Conservation (phyloP, 352 stramenopile genomes). For the Phytophthora pisi region DNA sequence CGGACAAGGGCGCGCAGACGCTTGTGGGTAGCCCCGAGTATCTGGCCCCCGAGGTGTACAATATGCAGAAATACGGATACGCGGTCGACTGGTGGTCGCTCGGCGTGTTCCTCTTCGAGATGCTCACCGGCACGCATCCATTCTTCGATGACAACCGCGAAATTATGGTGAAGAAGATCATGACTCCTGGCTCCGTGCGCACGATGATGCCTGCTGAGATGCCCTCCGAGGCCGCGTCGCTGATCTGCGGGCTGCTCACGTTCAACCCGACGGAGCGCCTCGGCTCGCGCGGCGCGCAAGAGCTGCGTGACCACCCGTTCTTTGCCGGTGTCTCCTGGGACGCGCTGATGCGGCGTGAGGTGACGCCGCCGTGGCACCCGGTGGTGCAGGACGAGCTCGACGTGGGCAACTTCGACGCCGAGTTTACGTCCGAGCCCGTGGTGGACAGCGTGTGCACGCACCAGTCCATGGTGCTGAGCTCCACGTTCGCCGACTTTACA, state of each 20-base stretch:
- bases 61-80: conserved; percentile 77
- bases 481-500: conserved; percentile 76
- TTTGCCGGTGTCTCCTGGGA: conserved; percentile 88
- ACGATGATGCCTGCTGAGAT: conserved; percentile 73
- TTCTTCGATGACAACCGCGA: conserved; percentile 90
- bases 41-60: conserved; percentile 86
- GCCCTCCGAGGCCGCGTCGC: conserved; percentile 64
- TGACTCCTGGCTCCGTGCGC: conserved; percentile 66
- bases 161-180: conserved; percentile 88
- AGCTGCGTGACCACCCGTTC: conserved; percentile 87
- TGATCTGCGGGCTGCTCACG: conserved; percentile 79
- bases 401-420: conserved; percentile 77
- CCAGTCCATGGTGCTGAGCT: conserved; percentile 63
- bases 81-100: conserved; percentile 94
- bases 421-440: conserved; percentile 80
- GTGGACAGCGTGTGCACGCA: conserved; percentile 77
- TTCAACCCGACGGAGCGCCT: conserved; percentile 78
- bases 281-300: conserved; percentile 56
- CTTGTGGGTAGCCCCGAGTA: conserved; percentile 90
- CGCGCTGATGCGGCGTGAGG: conserved; percentile 64
- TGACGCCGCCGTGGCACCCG: conserved; percentile 64
- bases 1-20: conserved; percentile 70
- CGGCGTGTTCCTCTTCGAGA: conserved; percentile 90
- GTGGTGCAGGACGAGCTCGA: conserved; percentile 74
- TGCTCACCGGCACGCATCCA: conserved; percentile 89